Evolutionary conservation across 495 filamentous ascomycete species (phyloP), one percentile per base, ranked within the genome.

Genomic region (Hyaloscypha finlandica): DNA sequence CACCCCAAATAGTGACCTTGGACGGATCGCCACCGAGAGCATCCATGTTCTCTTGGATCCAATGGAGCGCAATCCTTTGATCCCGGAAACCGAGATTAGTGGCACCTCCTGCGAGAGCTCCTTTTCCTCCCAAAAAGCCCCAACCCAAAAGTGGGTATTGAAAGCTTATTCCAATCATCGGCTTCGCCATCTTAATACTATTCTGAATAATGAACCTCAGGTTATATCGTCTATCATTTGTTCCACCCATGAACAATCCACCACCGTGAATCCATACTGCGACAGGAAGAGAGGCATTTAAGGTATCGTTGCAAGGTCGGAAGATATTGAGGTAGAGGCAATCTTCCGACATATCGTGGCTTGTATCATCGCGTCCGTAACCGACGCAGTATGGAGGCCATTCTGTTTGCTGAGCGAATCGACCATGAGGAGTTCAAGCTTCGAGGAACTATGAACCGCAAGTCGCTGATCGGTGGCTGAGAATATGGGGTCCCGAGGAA

Each of bases 251-350:
- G 70, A 89, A 84, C 63, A 89, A 88, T 0, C 81, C 85, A 33
- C 89, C 88, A 32, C 88, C 89, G 70, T 85, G 88, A 55, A 92
- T 91, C 85, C 88, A 91, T 2, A 89, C 78, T 62, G 86, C 77
- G 29, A 91, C 84, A 0, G 89, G 89, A 3, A 91, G 75, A 6
- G 78, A 77, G 4, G 70, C 71, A 0, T 69, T 63, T 22, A 59
- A 74, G 20, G 73, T 81, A 0, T 80, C 80, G 1, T 79, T 63
- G 42, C 42, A 48, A 1, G 89, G 89, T 19, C 89, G 83, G n/a
- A 86, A 76, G 20, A 92, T 81, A 67, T 89, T 88, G 37, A 92
- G 76, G 53, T 79, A 87, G 33, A 92, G 77, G 67, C 89, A 92
- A 75, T 92, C 83, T 72, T 91, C 88, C 33, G 68, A 65, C 8